Base-by-base conservation (phyloP, 257 asterid species). In the Penstemon davidsonii region DNA sequence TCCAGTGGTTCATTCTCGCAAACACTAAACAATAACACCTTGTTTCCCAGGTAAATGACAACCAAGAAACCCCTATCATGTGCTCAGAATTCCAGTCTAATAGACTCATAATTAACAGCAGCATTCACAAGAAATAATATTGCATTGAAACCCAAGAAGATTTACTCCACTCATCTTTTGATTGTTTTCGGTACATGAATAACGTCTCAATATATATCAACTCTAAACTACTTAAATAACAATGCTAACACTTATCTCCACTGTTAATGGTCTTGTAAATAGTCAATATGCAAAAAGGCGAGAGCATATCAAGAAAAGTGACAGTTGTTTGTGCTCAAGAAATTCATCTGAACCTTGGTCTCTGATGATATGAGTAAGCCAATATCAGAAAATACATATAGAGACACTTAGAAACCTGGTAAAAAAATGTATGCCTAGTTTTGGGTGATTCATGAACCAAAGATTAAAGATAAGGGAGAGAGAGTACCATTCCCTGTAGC, bases 401-500 rank as follows among this genome's bases (percentile, higher is more conserved):
- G 13, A 44, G 42, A 59, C 5, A 64, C 40, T 18, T 40, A 39
- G 37, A 60, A 15, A 67, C 39, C 39, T 8, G 53, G 47, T 40
- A 55, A 65, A 41, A 15, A 10, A 12, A 55, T 54, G 44, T 4
- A 18, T 38, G 39, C 33, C 33, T 25, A 25, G 33, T 25, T 25
- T 25, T 25, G 1, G 33, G 33, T 25, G 33, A 25, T 36, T 44
- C 36, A 18, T 42, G 10, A 55, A 71, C 39, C 25, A n/a, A 60
- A 43, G 38, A 13, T 8, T 10, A 18, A 51, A 18, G 19, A 25
- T 8, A 75, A 13, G 59, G 39, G 56, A 59, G 12, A 52, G 42
- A 13, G 38, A n/a, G 9, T 88, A 93, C 99, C 99, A 93, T 53
- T 93, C 96, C 44, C 84, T 87, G 86, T 90, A 93, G 87, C 99